These are phyloP conservation scores for Alternaria tenuissima DNA, from an alignment of 2,329 filamentous ascomycete genomes.

Conservation along the genomic window DNA sequence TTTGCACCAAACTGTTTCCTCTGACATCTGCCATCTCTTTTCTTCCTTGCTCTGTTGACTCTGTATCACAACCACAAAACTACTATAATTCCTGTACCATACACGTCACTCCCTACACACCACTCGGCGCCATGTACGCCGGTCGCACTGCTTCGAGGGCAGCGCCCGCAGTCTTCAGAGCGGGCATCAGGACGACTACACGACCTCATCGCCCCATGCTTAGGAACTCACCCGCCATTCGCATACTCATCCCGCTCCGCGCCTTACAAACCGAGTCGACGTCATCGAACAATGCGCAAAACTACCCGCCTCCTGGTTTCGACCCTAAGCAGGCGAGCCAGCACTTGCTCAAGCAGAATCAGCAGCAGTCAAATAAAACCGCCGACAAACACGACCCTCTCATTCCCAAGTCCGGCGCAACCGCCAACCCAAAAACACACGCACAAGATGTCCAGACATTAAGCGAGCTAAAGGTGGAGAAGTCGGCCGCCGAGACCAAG, in stretches of 20 bases:
- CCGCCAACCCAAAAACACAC: slow-evolving; percentile 56
- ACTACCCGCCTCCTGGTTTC: slow-evolving; percentile 85
- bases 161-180: slow-evolving; percentile 58
- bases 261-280: slow-evolving; percentile 66
- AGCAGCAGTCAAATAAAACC: slow-evolving; percentile 31
- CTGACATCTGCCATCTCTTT: slow-evolving; percentile 12
- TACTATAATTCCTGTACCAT: slow-evolving; percentile 15
- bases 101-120: slow-evolving; percentile 23
- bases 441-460: slow-evolving; percentile 61
- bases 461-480: slow-evolving; percentile 69
- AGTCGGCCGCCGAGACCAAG: slow-evolving; percentile 58
- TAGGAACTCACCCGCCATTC: slow-evolving; percentile 63
- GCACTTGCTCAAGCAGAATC: slow-evolving; percentile 66
- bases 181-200: slow-evolving; percentile 53
- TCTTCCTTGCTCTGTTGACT: slow-evolving; percentile 17
- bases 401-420: slow-evolving; percentile 51
- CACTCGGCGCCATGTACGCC: slow-evolving; percentile 55
- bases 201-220: slow-evolving; percentile 56
- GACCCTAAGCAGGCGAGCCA: slow-evolving; percentile 90
- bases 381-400: slow-evolving; percentile 45
- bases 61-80: not conserved
- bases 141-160: slow-evolving; percentile 55
- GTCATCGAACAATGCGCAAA: slow-evolving; percentile 56
- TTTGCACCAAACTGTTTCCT: slow-evolving; percentile 12
- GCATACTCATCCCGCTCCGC: slow-evolving; percentile 64